Evolutionary conservation across 495 filamentous ascomycete species (phyloP).

Genomic region (Hypoxylon fragiforme): DNA sequence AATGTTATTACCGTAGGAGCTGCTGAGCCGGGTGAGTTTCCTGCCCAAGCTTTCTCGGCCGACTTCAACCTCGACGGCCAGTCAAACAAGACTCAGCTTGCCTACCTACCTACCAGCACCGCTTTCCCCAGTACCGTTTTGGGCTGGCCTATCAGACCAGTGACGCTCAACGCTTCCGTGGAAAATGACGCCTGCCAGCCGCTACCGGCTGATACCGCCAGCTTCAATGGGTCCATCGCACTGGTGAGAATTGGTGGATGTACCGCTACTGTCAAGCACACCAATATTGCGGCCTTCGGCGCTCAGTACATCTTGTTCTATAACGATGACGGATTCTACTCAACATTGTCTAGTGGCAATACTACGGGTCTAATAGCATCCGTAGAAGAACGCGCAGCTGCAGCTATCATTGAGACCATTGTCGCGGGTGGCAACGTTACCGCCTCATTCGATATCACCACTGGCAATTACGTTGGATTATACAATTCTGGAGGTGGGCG

Average conservation of each 20-base stretch:
- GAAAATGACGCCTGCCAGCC: conserved; percentile 29
- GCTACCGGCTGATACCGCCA: conserved; percentile 33
- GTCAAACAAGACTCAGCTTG: conserved; percentile 30
- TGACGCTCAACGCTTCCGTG: conserved; percentile 27
- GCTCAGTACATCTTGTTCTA: conserved; percentile 39
- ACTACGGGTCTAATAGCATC: conserved; percentile 17
- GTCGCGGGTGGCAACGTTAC: conserved; percentile 34
- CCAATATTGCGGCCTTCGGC: conserved; percentile 32
- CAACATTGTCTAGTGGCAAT: conserved; percentile 19
- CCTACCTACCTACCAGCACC: conserved; percentile 17
- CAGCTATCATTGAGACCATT: conserved; percentile 34
- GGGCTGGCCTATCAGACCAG: conserved; percentile 28
- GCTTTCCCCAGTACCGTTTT: conserved; percentile 11
- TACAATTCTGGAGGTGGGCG: conserved; percentile 34
- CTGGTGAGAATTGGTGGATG: conserved; percentile 43
- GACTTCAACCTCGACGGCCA: conserved; percentile 33
- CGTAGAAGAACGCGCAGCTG: conserved; percentile 27
- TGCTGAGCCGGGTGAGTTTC: conserved; percentile 28
- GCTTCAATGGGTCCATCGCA: conserved; percentile 44
- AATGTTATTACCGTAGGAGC: conserved; percentile 37
- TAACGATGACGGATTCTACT: conserved; percentile 23
- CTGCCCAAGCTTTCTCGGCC: conserved; percentile 35
- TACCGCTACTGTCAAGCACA: conserved; percentile 25
- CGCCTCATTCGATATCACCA: conserved; percentile 32
- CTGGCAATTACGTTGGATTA: conserved; percentile 33